Evolutionary conservation across 768 basidiomycete genomes (phyloP).

Genomic region (Pleurotus tuber-regium): DNA sequence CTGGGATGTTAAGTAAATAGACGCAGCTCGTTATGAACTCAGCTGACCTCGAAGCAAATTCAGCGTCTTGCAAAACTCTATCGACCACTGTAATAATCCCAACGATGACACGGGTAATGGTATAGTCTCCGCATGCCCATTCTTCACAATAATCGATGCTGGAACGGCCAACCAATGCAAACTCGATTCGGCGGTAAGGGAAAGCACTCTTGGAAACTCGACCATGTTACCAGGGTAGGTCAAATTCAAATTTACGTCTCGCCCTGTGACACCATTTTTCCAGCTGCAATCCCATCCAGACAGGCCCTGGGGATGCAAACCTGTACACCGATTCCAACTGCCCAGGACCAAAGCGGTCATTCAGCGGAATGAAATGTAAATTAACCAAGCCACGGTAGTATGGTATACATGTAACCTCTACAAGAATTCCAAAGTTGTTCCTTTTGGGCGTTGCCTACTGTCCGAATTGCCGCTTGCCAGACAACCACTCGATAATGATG

Average conservation of each 20-base stretch:
- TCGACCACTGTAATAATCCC: constrained; percentile 42
- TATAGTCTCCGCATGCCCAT: constrained; percentile 37
- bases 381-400: background rate
- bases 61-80: constrained; percentile 42
- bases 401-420: no score
- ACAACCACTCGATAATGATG: no score
- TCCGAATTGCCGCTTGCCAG: no score
- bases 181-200: constrained; percentile 27
- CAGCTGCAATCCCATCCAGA: constrained; percentile 39
- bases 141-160: constrained; percentile 30
- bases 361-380: background rate
- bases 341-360: constrained; percentile 9
- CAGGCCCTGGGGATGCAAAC: constrained; percentile 36
- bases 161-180: constrained; percentile 18
- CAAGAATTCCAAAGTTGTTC: no score
- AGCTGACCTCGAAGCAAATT: constrained; percentile 10
- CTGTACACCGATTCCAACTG: constrained; percentile 28
- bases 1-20: constrained; percentile 37
- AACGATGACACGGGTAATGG: constrained; percentile 33
- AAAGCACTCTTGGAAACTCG: constrained; percentile 21
- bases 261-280: no score
- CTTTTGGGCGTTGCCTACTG: no score
- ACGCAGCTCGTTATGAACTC: background rate
- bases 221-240: constrained; percentile 27
- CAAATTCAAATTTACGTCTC: background rate